Base-by-base conservation (phyloP, 805 yeast genomes). In the Candida nonsorbophila region DNA sequence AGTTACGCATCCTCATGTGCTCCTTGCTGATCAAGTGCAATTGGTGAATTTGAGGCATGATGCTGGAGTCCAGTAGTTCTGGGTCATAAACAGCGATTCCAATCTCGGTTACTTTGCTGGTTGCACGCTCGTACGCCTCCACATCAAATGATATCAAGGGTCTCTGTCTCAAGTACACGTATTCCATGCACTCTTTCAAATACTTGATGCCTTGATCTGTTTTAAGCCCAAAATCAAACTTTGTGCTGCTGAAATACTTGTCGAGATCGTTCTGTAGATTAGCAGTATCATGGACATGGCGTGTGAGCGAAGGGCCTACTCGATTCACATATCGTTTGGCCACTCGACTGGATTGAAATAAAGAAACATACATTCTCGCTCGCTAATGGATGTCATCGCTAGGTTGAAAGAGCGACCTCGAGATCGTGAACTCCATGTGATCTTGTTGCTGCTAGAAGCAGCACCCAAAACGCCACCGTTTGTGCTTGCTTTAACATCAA, bases 41-140 rank as follows among this genome's bases (percentile, higher is more conserved):
- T 30, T 64, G 66, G 18, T 55, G 53, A 16, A 71, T 55, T 7
- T 45, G 31, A 4, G 78, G 79, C 1, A 57, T 36, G 7, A 62
- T 38, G 1, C 72, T 47, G 5, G 40, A 22, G 10, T 40, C 42
- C 44, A 68, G 74, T 16, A 48, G 54, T 12, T 66, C 40, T 5
- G 83, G 82, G 36, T 77, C 79, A 41, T 64, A 73, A 3, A 77
- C 60, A 1, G 77, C 58, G 4, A 77, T 55, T 1, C 84, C 84
- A 26, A 77, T 62, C 41, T 77, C 84, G 0, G 81, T 77, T 9
- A 77, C 58, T 13, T 55, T 44, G 16, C 54, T 49, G 7, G 49
- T 54, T 40, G 63, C 51, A 21, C 47, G 43, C 40, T 77, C 84
- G 51, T 49, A 73, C 0, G 81, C 80, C 47, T 77, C 84, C 4